Percentiles rank a stretch among this genome's conserved stretches.
These are phyloP conservation scores for Noccaea caerulescens DNA, from an alignment of 345 rosid species.

Conservation along the genomic window DNA sequence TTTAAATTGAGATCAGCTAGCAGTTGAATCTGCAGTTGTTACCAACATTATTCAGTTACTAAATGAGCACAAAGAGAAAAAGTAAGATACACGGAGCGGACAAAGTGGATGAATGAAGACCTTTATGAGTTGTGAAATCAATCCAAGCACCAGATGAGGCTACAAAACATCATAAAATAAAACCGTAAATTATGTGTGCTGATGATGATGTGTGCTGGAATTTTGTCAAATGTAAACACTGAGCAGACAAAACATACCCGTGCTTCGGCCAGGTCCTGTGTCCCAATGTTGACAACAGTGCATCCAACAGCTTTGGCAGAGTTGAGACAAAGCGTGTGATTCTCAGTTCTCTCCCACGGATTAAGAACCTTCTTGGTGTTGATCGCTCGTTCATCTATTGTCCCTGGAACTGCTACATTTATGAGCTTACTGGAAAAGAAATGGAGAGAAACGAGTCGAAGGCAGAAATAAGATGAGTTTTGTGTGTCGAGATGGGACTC, in stretches of 20 bases:
- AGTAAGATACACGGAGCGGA: not conserved
- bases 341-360: constrained; percentile 94
- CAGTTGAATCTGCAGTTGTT: constrained; percentile 71
- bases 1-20: constrained; percentile 85
- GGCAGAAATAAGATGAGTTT: constrained; percentile 18
- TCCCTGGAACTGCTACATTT: constrained; percentile 88
- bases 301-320: constrained; percentile 94
- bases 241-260: constrained; percentile 57
- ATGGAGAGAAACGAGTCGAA: constrained; percentile 24
- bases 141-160: constrained; percentile 88
- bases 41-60: constrained; percentile 8
- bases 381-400: constrained; percentile 91
- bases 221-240: constrained; percentile 10
- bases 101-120: constrained; percentile 43
- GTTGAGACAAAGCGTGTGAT: constrained; percentile 93
- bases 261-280: constrained; percentile 88
- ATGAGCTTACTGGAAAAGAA: constrained; percentile 69
- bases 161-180: constrained; percentile 49
- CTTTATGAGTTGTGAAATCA: constrained; percentile 96
- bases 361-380: constrained; percentile 82
- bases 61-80: not conserved
- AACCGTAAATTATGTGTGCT: not conserved
- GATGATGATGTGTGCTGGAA: too few species aligned
- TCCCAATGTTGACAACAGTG: constrained; percentile 81
- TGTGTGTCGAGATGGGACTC: not conserved